Base-by-base conservation (phyloP, 495 filamentous ascomycete species). In the Aspergillus incahuasiensis region DNA sequence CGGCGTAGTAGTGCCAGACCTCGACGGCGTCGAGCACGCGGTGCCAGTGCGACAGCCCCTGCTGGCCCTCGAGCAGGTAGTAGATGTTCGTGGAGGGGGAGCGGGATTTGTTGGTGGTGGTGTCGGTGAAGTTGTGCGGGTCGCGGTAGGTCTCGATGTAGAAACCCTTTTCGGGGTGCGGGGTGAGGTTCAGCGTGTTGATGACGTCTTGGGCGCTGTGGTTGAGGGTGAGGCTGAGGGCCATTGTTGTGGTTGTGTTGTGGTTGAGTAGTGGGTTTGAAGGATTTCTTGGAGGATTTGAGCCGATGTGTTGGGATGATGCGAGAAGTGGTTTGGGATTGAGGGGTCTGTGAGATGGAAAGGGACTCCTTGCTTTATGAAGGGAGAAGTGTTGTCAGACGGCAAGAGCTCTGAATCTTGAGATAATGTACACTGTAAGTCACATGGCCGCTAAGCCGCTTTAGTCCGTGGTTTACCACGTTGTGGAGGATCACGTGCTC, bases 1-100 rank as follows among this genome's bases (percentile, higher is more conserved):
- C 48, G n/a, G 48, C 32, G 15, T 50, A 50, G 20, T 50, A 50
- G 20, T 50, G 48, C 48, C 48, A 50, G 20, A 50, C 48, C 20
- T 50, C 48, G 48, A 50, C 48, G 15, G 48, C 48, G 34, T 50
- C 48, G 4, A 39, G 32, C 2, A 50, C 48, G 3, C 48, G 48
- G 32, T 50, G 48, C 48, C 48, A 50, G 16, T 50, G 19, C 1
- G 34, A 40, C 3, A 39, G 12, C 8, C 48, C 48, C 8, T 7
- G 15, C 2, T 16, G 20, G 19, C 48, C 48, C 20, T 50, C 48
- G 6, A 50, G 48, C 1, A 50, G 48, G 20, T 50, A 50, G 21
- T 50, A 50, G 48, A 50, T 50, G 24, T 50, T 24, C 19, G 34
- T 50, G 34, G 32, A 40, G 13, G 9, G 20, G 7, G 48, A 34